Evolutionary conservation across 2,329 filamentous ascomycete species (phyloP).

Genomic region (Scytalidium sp.): DNA sequence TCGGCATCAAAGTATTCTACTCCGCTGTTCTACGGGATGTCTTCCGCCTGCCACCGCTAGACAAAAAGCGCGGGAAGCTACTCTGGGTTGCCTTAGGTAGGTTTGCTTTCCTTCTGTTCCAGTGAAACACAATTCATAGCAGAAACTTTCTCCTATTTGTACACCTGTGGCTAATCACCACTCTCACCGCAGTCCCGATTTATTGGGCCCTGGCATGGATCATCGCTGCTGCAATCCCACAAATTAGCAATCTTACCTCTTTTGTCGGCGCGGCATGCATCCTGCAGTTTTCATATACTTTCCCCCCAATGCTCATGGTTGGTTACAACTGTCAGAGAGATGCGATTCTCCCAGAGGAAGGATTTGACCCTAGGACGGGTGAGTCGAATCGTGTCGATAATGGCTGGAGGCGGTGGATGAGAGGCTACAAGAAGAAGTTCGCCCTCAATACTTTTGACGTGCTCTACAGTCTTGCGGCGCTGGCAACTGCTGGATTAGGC

Average conservation of each 20-base stretch:
- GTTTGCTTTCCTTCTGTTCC: slow-evolving; percentile 9
- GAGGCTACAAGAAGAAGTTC: slow-evolving; percentile 28
- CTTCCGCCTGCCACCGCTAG: slow-evolving; percentile 35
- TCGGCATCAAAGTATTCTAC: slow-evolving; percentile 38
- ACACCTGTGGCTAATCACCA: no score
- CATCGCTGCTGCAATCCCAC: slow-evolving; percentile 50
- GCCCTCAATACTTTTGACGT: neutral
- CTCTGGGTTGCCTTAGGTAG: slow-evolving; percentile 29
- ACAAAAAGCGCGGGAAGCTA: slow-evolving; percentile 26
- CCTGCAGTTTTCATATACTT: slow-evolving; percentile 55
- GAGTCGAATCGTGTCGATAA: slow-evolving; percentile 21
- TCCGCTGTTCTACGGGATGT: slow-evolving; percentile 37
- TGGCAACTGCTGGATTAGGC: neutral
- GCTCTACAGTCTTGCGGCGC: neutral
- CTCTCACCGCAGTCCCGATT: slow-evolving; percentile 44
- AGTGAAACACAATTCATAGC: neutral
- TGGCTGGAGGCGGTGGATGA: slow-evolving; percentile 35
- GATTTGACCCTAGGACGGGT: slow-evolving; percentile 35
- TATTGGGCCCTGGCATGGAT: slow-evolving; percentile 57
- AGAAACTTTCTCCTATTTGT: no score
- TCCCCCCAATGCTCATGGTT: slow-evolving; percentile 47
- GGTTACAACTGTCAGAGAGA: slow-evolving; percentile 39
- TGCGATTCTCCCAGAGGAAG: slow-evolving; percentile 38
- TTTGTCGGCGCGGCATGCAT: slow-evolving; percentile 51
- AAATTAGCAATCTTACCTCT: slow-evolving; percentile 40